These are phyloP conservation scores for Amorphotheca resinae DNA, from an alignment of 495 filamentous ascomycete genomes.

Conservation along the genomic window DNA sequence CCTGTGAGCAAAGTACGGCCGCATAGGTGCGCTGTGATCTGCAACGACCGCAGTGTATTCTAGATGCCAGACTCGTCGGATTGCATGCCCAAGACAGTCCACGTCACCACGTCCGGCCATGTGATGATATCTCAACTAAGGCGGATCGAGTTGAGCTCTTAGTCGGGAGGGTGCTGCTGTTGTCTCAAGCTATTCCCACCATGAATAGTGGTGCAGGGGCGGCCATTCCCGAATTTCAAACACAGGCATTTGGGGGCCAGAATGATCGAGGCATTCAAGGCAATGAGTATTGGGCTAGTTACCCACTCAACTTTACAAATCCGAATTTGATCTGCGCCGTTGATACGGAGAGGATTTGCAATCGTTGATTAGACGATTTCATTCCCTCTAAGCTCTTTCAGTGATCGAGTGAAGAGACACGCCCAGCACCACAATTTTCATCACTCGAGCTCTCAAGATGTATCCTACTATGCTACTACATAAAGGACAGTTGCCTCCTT, in stretches of 20 bases:
- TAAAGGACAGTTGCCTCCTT: slow-evolving; percentile 28
- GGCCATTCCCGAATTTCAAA: too few relatives aligned
- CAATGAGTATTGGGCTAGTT: background rate
- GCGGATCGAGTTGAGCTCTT: too few relatives aligned
- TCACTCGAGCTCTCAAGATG: slow-evolving; percentile 32
- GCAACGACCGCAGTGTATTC: background rate
- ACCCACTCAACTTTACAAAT: slow-evolving; percentile 8
- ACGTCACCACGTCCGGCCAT: too few relatives aligned
- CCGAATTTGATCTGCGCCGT: slow-evolving; percentile 31
- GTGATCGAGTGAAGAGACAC: slow-evolving; percentile 20
- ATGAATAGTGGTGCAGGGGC: too few relatives aligned
- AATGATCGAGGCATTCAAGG: too few relatives aligned
- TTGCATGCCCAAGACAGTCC: too few relatives aligned
- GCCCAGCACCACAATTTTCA: slow-evolving; percentile 22
- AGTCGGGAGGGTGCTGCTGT: too few relatives aligned
- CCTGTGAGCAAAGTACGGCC: background rate
- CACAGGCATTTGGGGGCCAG: background rate
- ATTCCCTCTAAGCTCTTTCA: slow-evolving; percentile 30
- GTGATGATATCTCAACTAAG: too few relatives aligned
- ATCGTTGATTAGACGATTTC: slow-evolving; percentile 31
- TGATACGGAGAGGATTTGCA: slow-evolving; percentile 31
- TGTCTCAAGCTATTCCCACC: too few relatives aligned
- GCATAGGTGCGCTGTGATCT: background rate
- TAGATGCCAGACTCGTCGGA: background rate
- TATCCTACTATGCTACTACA: slow-evolving; percentile 28